Percentiles rank a stretch among this genome's conserved stretches.
These are phyloP conservation scores for Saksenaea vasiformis DNA, from an alignment of 371 early-diverging fungal genomes.

Conservation along the genomic window DNA sequence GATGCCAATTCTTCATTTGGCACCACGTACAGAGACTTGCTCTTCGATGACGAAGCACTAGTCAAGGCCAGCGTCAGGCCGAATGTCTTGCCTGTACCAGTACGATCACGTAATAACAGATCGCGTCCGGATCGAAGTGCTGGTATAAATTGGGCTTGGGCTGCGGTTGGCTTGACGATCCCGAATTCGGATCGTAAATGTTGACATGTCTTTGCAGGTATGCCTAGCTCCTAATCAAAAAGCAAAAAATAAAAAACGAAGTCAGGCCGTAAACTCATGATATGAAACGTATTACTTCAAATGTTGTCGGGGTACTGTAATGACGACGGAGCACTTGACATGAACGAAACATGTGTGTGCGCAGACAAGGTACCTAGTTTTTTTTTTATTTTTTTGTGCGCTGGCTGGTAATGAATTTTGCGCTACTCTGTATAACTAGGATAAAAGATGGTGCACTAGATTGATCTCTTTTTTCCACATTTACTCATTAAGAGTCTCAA, in stretches of 20 bases:
- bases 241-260: too few species aligned
- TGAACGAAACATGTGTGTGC: not conserved
- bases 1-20: slow-evolving; percentile 89
- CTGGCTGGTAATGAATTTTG: too few species aligned
- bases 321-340: not conserved
- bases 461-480: too few species aligned
- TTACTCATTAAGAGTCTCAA: too few species aligned
- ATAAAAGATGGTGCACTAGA: too few species aligned
- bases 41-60: slow-evolving; percentile 16
- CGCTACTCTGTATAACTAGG: too few species aligned
- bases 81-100: slow-evolving; percentile 85
- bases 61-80: slow-evolving; percentile 61
- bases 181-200: slow-evolving; percentile 48
- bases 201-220: slow-evolving; percentile 42
- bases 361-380: not conserved
- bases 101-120: slow-evolving; percentile 68
- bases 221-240: slow-evolving; percentile 51
- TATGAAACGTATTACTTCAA: not conserved
- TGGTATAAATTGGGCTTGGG: slow-evolving; percentile 63
- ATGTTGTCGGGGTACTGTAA: not conserved
- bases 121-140: slow-evolving; percentile 56
- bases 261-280: too few species aligned
- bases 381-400: not conserved
- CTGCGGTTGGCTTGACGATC: slow-evolving; percentile 49
- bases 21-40: slow-evolving; percentile 70